Conservation (phyloP, 306 rosid genomes). For the Ormosia semicastrata region DNA sequence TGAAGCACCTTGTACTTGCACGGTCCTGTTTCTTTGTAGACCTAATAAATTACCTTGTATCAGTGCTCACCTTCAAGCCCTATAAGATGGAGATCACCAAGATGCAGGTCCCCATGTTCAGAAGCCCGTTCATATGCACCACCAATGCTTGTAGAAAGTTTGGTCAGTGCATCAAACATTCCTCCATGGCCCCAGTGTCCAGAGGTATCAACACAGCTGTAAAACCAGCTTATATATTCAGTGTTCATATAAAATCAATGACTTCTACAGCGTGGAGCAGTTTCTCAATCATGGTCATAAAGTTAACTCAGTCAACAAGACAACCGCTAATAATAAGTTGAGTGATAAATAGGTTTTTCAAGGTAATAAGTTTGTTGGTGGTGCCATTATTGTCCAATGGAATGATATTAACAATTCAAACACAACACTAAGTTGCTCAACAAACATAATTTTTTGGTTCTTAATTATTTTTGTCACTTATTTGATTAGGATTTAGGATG, state of each 20-base stretch:
- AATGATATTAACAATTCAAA: background rate
- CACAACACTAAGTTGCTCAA: background rate
- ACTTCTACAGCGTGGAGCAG: background rate
- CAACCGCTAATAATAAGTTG: background rate
- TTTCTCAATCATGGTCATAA: background rate
- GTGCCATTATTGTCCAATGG: background rate
- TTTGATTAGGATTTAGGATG: background rate
- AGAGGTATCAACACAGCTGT: constrained; percentile 84
- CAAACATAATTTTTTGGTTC: background rate
- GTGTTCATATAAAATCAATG: constrained; percentile 1
- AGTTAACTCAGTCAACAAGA: background rate
- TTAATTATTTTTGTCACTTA: background rate
- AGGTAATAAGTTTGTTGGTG: background rate
- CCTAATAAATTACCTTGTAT: background rate
- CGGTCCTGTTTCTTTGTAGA: background rate
- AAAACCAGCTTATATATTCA: constrained; percentile 16
- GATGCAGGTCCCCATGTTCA: constrained; percentile 85
- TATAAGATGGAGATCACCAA: constrained; percentile 90
- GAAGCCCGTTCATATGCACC: constrained; percentile 78
- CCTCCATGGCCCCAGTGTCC: constrained; percentile 97
- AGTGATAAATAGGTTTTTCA: background rate
- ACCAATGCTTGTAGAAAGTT: constrained; percentile 64
- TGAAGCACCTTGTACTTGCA: background rate
- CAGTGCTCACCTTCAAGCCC: constrained; percentile 63
- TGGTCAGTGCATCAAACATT: constrained; percentile 80